Base-by-base conservation (phyloP, 352 stramenopile genomes). In the Pseudoperonospora humuli region DNA sequence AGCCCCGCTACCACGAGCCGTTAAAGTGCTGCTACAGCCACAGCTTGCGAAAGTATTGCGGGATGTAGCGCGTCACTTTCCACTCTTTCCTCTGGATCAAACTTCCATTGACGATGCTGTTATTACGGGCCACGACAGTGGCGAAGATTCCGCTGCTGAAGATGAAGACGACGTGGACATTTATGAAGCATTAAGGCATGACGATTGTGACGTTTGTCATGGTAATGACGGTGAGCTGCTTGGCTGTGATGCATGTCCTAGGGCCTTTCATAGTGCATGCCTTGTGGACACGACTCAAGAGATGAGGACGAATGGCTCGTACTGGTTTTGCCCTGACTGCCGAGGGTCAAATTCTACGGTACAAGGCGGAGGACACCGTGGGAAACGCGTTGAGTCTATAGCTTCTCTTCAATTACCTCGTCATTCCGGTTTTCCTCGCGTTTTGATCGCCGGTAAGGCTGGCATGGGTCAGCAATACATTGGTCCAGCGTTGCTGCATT, bases 401-500 rank as follows among this genome's bases (percentile, higher is more conserved):
- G 36, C 54, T 29, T 57, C 54, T 18, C 54, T 68, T 28, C 57
- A 67, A 18, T 58, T 87, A 34, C 75, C 75, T 10, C 64, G 63
- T 7, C 57, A 80, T 27, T 63, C 71, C 3, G 75, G 75, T 5
- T 86, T 84, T 40, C 75, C 75, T 54, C 74, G 73, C 17, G 64
- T 93, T 28, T 50, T 95, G 27, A 63, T 95, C 33, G 59, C 61
- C 4, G 78, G 79, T 3, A 46, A 61, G 3, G 39, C 55, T 15
- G 73, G 70, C 6, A 91, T 88, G 73, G 78, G 79, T 1, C 78
- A 93, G 25, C 57, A 88, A 25, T 71, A 86, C 29, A 51, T 95
- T 26, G 74, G 74, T 0, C 59, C 67, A 3, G 67, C 65, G 1
- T 23, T 95, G 14, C 46, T 95, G 14, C 75, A 95, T 40, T 61